phyloP scores from a whole-genome alignment of 768 basidiomycete species.

The Royoungia palumana region DNA sequence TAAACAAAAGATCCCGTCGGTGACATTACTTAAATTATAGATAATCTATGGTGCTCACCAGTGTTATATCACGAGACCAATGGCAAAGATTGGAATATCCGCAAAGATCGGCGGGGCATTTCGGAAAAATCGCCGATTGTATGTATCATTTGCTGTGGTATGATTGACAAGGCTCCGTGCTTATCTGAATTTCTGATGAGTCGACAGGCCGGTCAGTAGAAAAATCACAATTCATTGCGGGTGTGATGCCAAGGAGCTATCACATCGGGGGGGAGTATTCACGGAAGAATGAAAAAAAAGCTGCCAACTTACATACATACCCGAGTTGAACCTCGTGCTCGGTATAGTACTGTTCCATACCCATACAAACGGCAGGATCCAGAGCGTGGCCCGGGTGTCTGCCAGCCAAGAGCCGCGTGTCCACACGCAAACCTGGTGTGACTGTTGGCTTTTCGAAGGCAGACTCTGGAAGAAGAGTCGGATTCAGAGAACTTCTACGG shows the following conservation, averaged over 20 bases:
- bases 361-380: background rate
- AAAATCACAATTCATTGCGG: background rate
- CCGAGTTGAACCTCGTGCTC: slow-evolving; percentile 7
- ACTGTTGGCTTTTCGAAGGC: slow-evolving; percentile 2
- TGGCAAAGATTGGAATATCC: background rate
- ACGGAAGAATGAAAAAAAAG: slow-evolving; percentile 5
- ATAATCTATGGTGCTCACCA: slow-evolving; percentile 13
- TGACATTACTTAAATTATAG: slow-evolving; percentile 1
- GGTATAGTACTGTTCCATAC: slow-evolving; percentile 9
- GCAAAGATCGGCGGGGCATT: slow-evolving; percentile 3
- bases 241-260: slow-evolving; percentile 8
- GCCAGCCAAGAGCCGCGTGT: slow-evolving; percentile 17
- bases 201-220: background rate
- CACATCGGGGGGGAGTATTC: slow-evolving; percentile 19
- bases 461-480: slow-evolving; percentile 12
- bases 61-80: slow-evolving; percentile 10
- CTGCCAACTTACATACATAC: slow-evolving; percentile 10
- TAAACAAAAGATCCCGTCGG: slow-evolving; percentile 3
- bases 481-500: too few species aligned
- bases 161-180: background rate
- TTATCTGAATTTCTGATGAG: background rate
- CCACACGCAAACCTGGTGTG: slow-evolving; percentile 24
- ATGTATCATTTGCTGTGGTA: background rate
- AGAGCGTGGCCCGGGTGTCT: slow-evolving; percentile 2
- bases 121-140: slow-evolving; percentile 2